A percentile compares a stretch with the other conserved stretches of the same genome.
These are phyloP conservation scores for Stagonosporopsis vannaccii DNA, from an alignment of 2,329 filamentous ascomycete species.

Conservation along the genomic window DNA sequence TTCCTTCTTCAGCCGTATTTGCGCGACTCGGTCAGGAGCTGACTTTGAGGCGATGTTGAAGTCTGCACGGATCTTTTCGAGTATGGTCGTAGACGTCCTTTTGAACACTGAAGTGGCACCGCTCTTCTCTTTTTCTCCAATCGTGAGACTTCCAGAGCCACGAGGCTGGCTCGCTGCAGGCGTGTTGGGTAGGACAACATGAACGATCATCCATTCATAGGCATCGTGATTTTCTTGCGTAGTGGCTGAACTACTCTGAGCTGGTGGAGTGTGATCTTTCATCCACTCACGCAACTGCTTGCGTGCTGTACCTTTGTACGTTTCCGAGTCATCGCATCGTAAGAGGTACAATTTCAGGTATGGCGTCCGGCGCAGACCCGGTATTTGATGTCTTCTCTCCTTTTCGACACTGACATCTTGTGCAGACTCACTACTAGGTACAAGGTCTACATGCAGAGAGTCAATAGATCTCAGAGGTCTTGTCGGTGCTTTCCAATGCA, in stretches of 20 bases:
- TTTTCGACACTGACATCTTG: conserved; percentile 50
- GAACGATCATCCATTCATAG: conserved; percentile 92
- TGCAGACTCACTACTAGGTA: conserved; percentile 64
- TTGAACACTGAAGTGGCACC: conserved; percentile 76
- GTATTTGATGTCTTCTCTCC: conserved; percentile 88
- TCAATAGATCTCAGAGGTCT: conserved; percentile 92
- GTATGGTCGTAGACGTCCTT: conserved; percentile 77
- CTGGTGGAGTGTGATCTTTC: conserved; percentile 71
- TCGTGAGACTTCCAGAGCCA: conserved; percentile 58
- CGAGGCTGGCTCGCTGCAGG: conserved; percentile 79
- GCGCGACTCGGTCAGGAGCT: conserved; percentile 78
- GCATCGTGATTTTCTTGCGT: conserved; percentile 93
- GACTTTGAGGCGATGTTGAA: conserved; percentile 83
- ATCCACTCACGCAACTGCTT: conserved; percentile 90
- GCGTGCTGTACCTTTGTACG: conserved; percentile 82
- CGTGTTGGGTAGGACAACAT: conserved; percentile 89
- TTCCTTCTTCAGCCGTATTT: conserved; percentile 74
- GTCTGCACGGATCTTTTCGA: conserved; percentile 89
- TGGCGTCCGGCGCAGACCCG: conserved; percentile 87
- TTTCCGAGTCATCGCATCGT: conserved; percentile 93
- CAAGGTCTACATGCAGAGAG: conserved; percentile 86
- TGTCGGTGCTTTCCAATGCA: conserved; percentile 96
- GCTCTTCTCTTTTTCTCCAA: conserved; percentile 70
- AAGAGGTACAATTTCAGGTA: conserved; percentile 92
- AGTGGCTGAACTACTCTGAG: conserved; percentile 62